Base-by-base conservation (phyloP, 371 early-diverging fungal genomes). In the Catenaria anguillulae region DNA sequence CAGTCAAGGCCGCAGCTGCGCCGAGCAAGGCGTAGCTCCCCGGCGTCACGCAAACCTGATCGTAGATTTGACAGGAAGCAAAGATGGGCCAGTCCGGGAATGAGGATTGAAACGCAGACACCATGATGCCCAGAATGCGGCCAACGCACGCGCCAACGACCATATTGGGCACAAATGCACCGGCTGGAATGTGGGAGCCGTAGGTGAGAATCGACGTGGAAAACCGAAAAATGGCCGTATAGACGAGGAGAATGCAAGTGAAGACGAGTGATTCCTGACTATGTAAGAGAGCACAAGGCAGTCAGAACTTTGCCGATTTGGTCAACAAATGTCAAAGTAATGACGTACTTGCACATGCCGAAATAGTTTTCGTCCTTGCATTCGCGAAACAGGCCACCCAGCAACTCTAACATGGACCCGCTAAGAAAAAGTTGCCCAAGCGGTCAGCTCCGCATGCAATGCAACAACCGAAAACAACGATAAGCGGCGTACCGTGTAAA, bases 21-120 rank as follows among this genome's bases (percentile, higher is more conserved):
- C 96, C 97, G 4, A 96, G 88, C 73, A 95, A 79, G 0, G 97
- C 93, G 71, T 97, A 97, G 5, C 90, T 84, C 33, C 95, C 97
- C 0, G 95, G 93, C 19, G 86, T 90, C 17, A 97, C 80, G 70
- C 96, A 94, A 8, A 29, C 52, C 29, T 31, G 52, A 8, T 50
- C 52, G 31, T 26, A 26, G 13, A 50, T 12, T 31, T 50, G 52
- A 31, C 52, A 50, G 29, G 52, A 8, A 3, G 29, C 52, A 29
- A 50, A 50, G 29, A 50, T 29, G 13, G 52, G 29, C 31, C 29
- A 24, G 8, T 50, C 52, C 2, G 52, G 29, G 52, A 29, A 50
- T 2, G 8, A 12, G 2, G 63, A 45, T 35, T 85, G 84, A 46
- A 83, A 65, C 19, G 74, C 64, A 56, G 90, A 84, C 68, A 91